Base-by-base conservation (phyloP, 257 asterid species). In the Solanum stenotomum region DNA sequence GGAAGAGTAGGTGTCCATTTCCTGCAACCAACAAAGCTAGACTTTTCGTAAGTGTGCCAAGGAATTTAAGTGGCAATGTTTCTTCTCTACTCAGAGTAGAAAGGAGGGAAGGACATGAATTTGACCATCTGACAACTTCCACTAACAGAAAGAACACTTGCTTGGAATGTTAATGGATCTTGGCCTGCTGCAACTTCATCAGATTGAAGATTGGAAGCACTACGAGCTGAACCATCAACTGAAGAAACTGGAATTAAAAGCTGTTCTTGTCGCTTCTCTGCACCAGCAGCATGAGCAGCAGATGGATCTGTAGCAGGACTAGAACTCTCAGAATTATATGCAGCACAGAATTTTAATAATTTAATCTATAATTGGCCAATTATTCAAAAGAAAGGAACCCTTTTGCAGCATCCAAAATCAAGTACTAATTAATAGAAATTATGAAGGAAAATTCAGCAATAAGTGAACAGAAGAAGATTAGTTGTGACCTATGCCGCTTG, bases 1-100 rank as follows among this genome's bases (percentile, higher is more conserved):
- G 89, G 76, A 34, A 46, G 88, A 89, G 88, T 87, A 83, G 70
- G 87, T 49, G 91, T 86, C 92, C 85, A 88, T 87, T 87, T 87
- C 94, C 98, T 95, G 94, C 92, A 91, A 89, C 86, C 59, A 52
- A 90, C 75, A 87, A 89, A 49, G 44, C 70, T 10, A 20, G 70
- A 49, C 3, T 29, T 18, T 82, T 10, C 11, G 2, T 46, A 9
- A 46, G 29, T 18, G 27, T 3, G 86, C 70, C 9, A 49, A 82
- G 20, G 44, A 49, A 82, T 49, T 49, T 31, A 49, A 82, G 37
- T 49, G 70, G 33, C 29, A 31, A 49, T 29, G 85, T 5, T 82
- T 82, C 35, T 81, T 81, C 35, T 10, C 85, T 49, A 52, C 29
- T 81, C 70, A 18, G 61, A 77, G 85, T 82, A 82, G 22, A 81